Evolutionary conservation across 805 yeast species (phyloP), one percentile per base, ranked within the genome.

Genomic region (Saccharomycopsis sp.): DNA sequence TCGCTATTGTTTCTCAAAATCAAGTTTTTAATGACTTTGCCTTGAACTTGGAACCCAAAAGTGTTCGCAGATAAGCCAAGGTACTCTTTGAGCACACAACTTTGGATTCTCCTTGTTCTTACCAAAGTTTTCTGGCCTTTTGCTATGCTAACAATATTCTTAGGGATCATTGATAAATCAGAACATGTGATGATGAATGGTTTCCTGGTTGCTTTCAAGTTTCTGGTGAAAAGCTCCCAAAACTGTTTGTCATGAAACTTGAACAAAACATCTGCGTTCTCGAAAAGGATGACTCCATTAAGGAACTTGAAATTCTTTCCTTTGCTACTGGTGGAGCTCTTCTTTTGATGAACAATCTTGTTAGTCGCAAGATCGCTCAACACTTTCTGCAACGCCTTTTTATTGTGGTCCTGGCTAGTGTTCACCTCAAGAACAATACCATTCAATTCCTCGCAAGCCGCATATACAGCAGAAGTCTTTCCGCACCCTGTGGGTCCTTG

Each of bases 361-460:
- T 94, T 81, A 3, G 95, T 88, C 42, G 89, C 77, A 39, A 87
- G 71, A 52, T 94, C 96, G 36, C 71, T 77, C 29, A 89, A 64
- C 21, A 65, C 72, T 19, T 75, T 71, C 38, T 67, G 62, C 10
- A 89, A 68, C 46, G 83, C 89, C 54, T 75, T 81, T 36, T 80
- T 73, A 1, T 86, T 73, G 53, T 97, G 65, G 23, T 73, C 63
- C 50, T 75, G 79, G n/a, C 86, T 73, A 0, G 87, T 65, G 56
- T 84, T 85, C 21, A 88, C 66, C 55, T 89, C 97, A 55, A 82
- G 80, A 2, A 88, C 81, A 50, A 77, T 82, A 0, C 88, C 88
- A 15, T 66, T 63, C 7, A 78, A 49, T 34, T 74, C 76, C 7
- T 71, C 63, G 54, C 81, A 75, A 3, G 80, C 69, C 0, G 94